Evolutionary conservation across 805 yeast genomes (phyloP), one percentile per base, ranked within the genome.

Genomic region (Wickerhamomyces rabaulensis): DNA sequence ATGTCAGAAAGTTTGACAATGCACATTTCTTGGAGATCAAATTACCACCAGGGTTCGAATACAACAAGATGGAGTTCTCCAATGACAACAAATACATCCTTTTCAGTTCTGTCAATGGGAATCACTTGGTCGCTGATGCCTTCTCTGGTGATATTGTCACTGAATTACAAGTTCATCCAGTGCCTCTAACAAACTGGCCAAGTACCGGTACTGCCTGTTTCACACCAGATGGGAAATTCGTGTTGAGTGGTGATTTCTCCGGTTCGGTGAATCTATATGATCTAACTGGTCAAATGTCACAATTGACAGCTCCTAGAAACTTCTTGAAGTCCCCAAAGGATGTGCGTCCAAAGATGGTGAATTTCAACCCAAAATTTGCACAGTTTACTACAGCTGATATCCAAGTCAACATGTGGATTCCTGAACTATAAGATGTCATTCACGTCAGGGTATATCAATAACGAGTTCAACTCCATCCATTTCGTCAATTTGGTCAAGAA

Each of bases 51-150:
- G 51, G 52, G 6, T 67, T 64, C 41, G 67, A 60, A 16, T 84
- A 91, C 84, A 73, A 74, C 27, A 82, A 81, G 54, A 50, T 87
- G 20, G 95, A 88, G 62, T 87, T 90, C 61, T 80, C 95, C 12
- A 87, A 87, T 58, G 82, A 81, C 58, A 91, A 91, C 22, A 82
- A 81, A 55, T 68, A 71, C 49, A 52, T 91, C 8, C 65, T 87
- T 9, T 63, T 89, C 3, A 76, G 79, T 5, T 72, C 82, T 3
- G 76, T 82, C 6, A 74, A 74, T 25, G 75, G 79, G 4, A 64
- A 67, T 39, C 90, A 85, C 59, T 69, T 82, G 44, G 65, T 90
- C 2, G 60, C 82, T 26, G 95, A 90, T 58, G 83, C 95, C 0
- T 83, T 81, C 52, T 74, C 71, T 55, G 94, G 94, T 17, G 64